Base-by-base conservation (phyloP, 305 asterid genomes). In the Plantago rigida region DNA sequence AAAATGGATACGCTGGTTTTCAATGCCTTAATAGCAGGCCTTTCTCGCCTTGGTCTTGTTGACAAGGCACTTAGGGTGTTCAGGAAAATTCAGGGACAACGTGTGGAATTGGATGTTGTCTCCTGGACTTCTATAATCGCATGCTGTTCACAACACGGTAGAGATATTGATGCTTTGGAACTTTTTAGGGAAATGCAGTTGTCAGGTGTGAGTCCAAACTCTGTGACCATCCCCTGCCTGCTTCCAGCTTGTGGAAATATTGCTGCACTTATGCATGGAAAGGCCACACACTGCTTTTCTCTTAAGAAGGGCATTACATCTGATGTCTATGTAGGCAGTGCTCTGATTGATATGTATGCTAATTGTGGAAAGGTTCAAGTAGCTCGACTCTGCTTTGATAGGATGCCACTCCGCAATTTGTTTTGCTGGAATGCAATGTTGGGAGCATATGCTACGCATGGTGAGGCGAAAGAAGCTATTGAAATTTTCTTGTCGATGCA, bases 171-270 rank as follows among this genome's bases (percentile, higher is more conserved):
- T 71, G 96, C 97, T 17, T 73, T 91, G 71, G 79, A 85, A 46
- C 79, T 90, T 63, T 87, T 84, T 53, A 78, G 95, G 76, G 94
- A 80, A 71, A 87, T 91, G 97, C 92, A 81, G 73, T 59, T 56
- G 29, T 77, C 78, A 22, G 87, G 84, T 42, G 82, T 91, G 73
- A 77, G 68, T 60, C 96, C 97, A 12, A 90, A 91, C 56, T 66
- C 73, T 26, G 77, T 87, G 53, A 91, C 97, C 24, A 80, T 87
- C 65, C 85, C 97, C 69, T 82, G 92, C 74, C 52, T 87, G 87
- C 96, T 91, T 75, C 87, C 97, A 0, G 97, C 95, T 59, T 91
- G 94, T 77, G 95, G 96, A 29, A 87, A 84, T 69, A 81, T 85
- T 53, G 92, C 96, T 8, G 96, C 95, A 58, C 73, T 87, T 47